A percentile compares a stretch with the other conserved stretches of the same genome.
phyloP scores from a whole-genome alignment of 371 early-diverging fungal species.

The Nematocida ironsii region DNA sequence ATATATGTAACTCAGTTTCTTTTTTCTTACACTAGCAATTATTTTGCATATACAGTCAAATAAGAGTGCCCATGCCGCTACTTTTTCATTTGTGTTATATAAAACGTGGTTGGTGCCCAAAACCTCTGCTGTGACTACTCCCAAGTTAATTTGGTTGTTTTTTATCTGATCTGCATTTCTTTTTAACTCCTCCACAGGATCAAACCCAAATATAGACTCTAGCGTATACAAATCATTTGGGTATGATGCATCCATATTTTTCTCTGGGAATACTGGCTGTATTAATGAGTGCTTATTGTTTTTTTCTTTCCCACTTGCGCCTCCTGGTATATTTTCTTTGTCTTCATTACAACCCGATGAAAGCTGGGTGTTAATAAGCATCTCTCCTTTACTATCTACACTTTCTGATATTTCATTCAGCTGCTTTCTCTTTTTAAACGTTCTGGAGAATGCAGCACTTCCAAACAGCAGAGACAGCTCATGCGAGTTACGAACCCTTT shows the following conservation, averaged over 20 bases:
- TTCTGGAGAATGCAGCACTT: slow-evolving; percentile 11
- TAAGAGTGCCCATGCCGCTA: not conserved
- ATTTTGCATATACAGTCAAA: slow-evolving; percentile 22
- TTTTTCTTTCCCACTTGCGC: not conserved
- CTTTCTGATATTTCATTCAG: not conserved
- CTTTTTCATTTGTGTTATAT: not conserved
- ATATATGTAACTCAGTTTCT: not conserved
- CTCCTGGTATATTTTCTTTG: not conserved
- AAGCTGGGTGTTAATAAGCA: not conserved
- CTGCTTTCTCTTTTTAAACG: slow-evolving; percentile 19
- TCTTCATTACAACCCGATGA: not conserved
- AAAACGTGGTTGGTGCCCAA: not conserved
- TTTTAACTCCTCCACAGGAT: not conserved
- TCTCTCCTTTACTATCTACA: not conserved
- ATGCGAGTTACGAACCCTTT: not conserved
- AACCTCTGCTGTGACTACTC: not conserved
- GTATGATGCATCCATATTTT: slow-evolving; percentile 15
- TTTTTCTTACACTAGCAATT: not conserved
- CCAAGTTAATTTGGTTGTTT: slow-evolving; percentile 2
- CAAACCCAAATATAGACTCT: slow-evolving; percentile 11
- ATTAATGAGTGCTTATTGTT: not conserved
- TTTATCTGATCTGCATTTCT: no score
- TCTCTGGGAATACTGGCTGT: slow-evolving; percentile 22
- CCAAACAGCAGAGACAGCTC: slow-evolving; percentile 38
- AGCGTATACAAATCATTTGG: slow-evolving; percentile 25